phyloP scores from a whole-genome alignment of 257 asterid genomes.

The Vinca minor region DNA sequence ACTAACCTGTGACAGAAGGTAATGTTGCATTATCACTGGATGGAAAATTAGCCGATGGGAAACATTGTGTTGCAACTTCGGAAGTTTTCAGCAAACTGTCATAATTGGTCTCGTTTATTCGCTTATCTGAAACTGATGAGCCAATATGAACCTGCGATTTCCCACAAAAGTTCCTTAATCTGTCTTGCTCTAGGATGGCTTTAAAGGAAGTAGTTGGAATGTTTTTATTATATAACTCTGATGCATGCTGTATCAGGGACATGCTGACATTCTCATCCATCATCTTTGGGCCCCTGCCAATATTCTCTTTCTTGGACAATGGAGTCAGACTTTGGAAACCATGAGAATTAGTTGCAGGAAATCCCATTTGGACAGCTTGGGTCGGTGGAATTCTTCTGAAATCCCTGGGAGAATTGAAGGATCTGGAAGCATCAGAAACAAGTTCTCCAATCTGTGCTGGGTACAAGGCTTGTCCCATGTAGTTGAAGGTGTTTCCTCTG shows the following conservation, averaged over 20 bases:
- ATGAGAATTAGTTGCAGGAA: conserved; percentile 22
- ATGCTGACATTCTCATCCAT: conserved; percentile 26
- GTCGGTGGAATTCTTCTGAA: conserved; percentile 14
- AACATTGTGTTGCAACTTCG: conserved; percentile 20
- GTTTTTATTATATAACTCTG: conserved; percentile 19
- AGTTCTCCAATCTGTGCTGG: conserved; percentile 21
- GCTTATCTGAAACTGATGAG: conserved; percentile 16
- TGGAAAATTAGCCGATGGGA: conserved; percentile 22
- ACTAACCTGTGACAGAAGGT: conserved; percentile 30
- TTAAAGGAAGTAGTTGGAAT: conserved; percentile 20
- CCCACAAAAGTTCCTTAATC: conserved; percentile 17
- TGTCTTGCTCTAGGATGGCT: conserved; percentile 22
- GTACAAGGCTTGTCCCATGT: conserved; percentile 22
- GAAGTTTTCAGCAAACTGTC: conserved; percentile 15
- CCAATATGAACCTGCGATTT: no score
- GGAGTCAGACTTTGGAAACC: conserved; percentile 22
- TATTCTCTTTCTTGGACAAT: conserved; percentile 13
- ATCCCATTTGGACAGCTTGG: conserved; percentile 15
- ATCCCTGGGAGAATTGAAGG: conserved; percentile 20
- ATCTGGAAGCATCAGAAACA: conserved; percentile 17
- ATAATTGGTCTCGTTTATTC: conserved; percentile 12
- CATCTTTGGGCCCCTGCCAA: conserved; percentile 12
- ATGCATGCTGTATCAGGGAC: conserved; percentile 20
- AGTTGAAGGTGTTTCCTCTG: conserved; percentile 22
- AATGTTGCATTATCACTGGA: conserved; percentile 16